phyloP scores from a whole-genome alignment of 345 rosid genomes.

The Populus davidiana region DNA sequence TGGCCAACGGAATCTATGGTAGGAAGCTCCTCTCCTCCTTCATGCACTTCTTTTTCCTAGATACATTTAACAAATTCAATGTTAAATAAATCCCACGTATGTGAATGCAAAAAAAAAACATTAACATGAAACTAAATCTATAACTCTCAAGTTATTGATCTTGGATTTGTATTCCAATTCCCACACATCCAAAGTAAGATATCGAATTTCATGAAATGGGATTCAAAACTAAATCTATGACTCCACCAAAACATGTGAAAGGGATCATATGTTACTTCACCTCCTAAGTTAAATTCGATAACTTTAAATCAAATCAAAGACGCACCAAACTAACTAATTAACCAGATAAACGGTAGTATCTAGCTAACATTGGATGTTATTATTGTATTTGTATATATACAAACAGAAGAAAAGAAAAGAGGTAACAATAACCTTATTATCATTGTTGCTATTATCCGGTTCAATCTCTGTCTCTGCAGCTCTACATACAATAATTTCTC shows the following conservation, averaged over 20 bases:
- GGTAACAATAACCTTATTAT: conserved; percentile 51
- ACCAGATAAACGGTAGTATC: neutral
- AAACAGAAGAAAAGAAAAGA: neutral
- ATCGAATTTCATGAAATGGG: neutral
- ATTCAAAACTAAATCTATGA: neutral
- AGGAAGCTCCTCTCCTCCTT: conserved; percentile 42
- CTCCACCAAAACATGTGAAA: neutral
- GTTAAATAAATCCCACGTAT: neutral
- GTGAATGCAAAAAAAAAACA: neutral
- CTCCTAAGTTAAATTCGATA: too few relatives aligned
- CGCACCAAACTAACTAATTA: neutral
- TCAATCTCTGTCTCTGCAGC: conserved; percentile 58
- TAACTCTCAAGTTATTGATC: too few relatives aligned
- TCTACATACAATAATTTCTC: conserved; percentile 47
- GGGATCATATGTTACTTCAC: too few relatives aligned
- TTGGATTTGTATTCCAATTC: too few relatives aligned
- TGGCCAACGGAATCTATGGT: conserved; percentile 33
- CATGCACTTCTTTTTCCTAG: conserved; percentile 45
- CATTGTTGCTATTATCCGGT: conserved; percentile 63
- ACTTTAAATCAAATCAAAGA: neutral
- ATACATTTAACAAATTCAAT: conserved; percentile 11
- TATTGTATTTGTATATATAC: too few relatives aligned
- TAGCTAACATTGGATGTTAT: too few relatives aligned
- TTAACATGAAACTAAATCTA: neutral
- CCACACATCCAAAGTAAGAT: neutral